These are phyloP conservation scores for Colletotrichum sp. DNA, from an alignment of 2,329 filamentous ascomycete species.

Conservation along the genomic window DNA sequence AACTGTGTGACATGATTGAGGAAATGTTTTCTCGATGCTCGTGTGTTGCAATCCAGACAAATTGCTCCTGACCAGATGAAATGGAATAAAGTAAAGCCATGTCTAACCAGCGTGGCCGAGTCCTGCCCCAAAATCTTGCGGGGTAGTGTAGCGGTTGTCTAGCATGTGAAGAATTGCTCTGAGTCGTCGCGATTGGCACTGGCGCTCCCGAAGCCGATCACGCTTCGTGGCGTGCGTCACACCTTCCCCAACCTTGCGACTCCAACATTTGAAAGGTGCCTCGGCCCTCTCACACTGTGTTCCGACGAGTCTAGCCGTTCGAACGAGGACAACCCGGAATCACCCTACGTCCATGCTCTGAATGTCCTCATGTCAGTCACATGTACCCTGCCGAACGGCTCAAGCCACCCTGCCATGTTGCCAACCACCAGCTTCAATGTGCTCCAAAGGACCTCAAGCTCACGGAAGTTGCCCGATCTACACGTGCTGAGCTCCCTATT, in stretches of 20 bases:
- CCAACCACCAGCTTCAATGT: neutral
- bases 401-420: neutral
- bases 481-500: neutral
- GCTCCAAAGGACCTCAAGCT: neutral
- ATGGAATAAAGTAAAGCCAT: neutral
- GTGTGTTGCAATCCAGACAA: neutral
- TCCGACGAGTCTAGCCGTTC: neutral
- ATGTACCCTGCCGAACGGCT: neutral
- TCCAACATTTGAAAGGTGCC: neutral
- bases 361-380: slow-evolving; percentile 8
- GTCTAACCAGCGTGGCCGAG: neutral
- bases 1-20: neutral
- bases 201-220: neutral
- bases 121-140: neutral
- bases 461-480: slow-evolving; percentile 16
- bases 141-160: slow-evolving; percentile 6
- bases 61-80: neutral
- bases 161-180: slow-evolving; percentile 16
- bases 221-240: slow-evolving; percentile 12
- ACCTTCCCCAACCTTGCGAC: neutral
- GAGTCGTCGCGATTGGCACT: slow-evolving; percentile 11
- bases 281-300: slow-evolving; percentile 2
- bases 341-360: neutral
- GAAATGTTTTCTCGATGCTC: neutral
- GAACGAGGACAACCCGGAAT: neutral